A percentile compares a stretch with the other conserved stretches of the same genome.
Evolutionary conservation across 768 basidiomycete genomes (phyloP).

Genomic region (Suillus ampliporus): DNA sequence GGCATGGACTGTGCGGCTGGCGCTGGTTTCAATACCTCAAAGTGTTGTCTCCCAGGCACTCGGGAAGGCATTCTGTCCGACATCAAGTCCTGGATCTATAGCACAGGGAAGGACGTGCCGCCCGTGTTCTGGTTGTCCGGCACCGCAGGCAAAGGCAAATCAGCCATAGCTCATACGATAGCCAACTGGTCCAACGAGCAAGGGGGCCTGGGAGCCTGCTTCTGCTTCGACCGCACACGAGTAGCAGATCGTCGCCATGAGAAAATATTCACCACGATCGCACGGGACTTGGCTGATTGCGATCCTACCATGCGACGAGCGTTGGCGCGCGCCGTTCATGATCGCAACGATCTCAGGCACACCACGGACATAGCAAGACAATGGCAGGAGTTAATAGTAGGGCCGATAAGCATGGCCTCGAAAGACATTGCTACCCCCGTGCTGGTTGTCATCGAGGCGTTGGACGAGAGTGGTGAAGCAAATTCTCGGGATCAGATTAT

Average conservation of each 20-base stretch:
- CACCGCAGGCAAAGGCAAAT: constrained; percentile 21
- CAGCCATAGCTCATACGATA: constrained; percentile 22
- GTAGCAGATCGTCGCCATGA: neutral
- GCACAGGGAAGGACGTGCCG: neutral
- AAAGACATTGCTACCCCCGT: constrained; percentile 22
- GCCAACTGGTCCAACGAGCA: constrained; percentile 15
- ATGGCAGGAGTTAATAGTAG: constrained; percentile 23
- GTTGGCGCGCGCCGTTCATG: neutral
- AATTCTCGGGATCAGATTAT: no score
- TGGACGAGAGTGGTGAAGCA: constrained; percentile 21
- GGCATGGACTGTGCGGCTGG: constrained; percentile 3
- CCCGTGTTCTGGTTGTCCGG: constrained; percentile 21
- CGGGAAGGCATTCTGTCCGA: constrained; percentile 14
- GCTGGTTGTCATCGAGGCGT: constrained; percentile 30
- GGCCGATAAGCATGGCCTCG: constrained; percentile 10
- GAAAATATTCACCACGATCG: constrained; percentile 11
- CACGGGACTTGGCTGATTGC: neutral
- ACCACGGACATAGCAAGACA: constrained; percentile 8
- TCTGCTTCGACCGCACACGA: constrained; percentile 21
- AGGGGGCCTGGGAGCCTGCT: constrained; percentile 18
- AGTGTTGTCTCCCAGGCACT: constrained; percentile 21
- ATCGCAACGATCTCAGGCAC: neutral
- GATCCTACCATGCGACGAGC: constrained; percentile 6
- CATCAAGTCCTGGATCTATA: constrained; percentile 21
- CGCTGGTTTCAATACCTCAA: neutral